Evolutionary conservation across 306 rosid genomes (phyloP), one percentile per base, ranked within the genome.

Genomic region (Acmispon strigosus): DNA sequence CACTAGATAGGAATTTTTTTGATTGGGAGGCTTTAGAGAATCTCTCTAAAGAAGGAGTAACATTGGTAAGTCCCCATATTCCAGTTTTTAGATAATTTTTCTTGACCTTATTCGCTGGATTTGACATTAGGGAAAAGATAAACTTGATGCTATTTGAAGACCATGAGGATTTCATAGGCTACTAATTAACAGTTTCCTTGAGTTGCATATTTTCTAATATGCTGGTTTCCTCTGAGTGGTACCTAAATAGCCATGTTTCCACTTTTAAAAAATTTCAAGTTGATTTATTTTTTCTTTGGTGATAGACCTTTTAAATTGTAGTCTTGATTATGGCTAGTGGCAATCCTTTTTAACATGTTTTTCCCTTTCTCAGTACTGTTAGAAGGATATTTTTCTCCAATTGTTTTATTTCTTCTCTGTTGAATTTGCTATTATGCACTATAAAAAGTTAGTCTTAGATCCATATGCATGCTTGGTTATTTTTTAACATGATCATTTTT

Each of bases 11-110:
- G 50, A 84, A 85, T 73, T 82, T 83, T 73, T 91, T 94, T 83
- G 99, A 94, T 76, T 95, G 99, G 55, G 92, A 89, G 84, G 81
- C 87, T 61, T 80, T 94, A 80, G 99, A 91, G 83, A 83, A 89
- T 79, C 92, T 94, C 70, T 84, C 96, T 70, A 94, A 91, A 86
- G 99, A 94, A 89, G 99, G 99, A 84, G 96, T 94, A 69, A 94
- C 99, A 57, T 77, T 94, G 87, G 98, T 94, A 73, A 82, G 92
- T 69, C 66, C 22, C 60, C 74, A 58, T 41, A 20, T 56, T 18
- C 11, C 18, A 17, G 69, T 37, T 14, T 70, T 62, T 16, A 1
- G 44, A 70, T 47, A 32, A 53, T 54, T 51, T 49, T 18, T 14
- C 19, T 16, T 42, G 47, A 66, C 52, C 69, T 57, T 57, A 76